phyloP scores from a whole-genome alignment of 768 basidiomycete genomes.

The Daedaleopsis nitida region DNA sequence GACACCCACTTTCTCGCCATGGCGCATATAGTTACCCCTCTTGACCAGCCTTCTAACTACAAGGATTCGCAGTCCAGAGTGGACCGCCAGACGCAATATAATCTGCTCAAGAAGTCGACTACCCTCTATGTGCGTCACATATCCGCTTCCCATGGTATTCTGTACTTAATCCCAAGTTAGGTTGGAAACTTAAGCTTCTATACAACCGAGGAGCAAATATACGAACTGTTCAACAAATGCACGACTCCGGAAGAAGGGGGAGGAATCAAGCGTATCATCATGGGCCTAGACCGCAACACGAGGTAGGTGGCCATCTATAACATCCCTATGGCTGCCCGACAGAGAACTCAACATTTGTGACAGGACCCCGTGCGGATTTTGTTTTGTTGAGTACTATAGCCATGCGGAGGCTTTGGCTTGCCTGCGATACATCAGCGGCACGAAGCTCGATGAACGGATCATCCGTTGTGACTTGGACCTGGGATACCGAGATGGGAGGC shows the following conservation, averaged over 20 bases:
- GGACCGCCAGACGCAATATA: slow-evolving; percentile 77
- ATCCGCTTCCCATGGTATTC: slow-evolving; percentile 25
- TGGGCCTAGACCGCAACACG: slow-evolving; percentile 91
- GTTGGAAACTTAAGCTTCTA: slow-evolving; percentile 93
- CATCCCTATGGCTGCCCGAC: background rate
- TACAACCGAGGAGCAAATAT: slow-evolving; percentile 96
- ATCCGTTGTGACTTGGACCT: slow-evolving; percentile 97
- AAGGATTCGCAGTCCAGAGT: slow-evolving; percentile 88
- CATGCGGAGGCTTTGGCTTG: slow-evolving; percentile 91
- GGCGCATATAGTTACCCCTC: slow-evolving; percentile 81
- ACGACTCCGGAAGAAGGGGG: slow-evolving; percentile 84
- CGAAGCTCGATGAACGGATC: slow-evolving; percentile 97
- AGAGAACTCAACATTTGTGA: background rate
- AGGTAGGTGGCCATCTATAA: slow-evolving; percentile 52
- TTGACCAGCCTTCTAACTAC: slow-evolving; percentile 97
- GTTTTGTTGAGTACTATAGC: slow-evolving; percentile 96
- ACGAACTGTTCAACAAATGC: slow-evolving; percentile 90
- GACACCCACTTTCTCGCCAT: slow-evolving; percentile 38
- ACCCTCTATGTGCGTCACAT: slow-evolving; percentile 81
- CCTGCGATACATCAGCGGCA: slow-evolving; percentile 94
- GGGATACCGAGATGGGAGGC: slow-evolving; percentile 94
- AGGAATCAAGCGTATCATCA: slow-evolving; percentile 91
- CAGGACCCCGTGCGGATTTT: slow-evolving; percentile 92
- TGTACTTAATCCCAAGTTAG: slow-evolving; percentile 38
- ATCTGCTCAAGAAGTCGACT: slow-evolving; percentile 78